Percentiles rank a stretch among this genome's conserved stretches.
Evolutionary conservation across 768 basidiomycete genomes (phyloP).

Genomic region (Fibroporia radiculosa): DNA sequence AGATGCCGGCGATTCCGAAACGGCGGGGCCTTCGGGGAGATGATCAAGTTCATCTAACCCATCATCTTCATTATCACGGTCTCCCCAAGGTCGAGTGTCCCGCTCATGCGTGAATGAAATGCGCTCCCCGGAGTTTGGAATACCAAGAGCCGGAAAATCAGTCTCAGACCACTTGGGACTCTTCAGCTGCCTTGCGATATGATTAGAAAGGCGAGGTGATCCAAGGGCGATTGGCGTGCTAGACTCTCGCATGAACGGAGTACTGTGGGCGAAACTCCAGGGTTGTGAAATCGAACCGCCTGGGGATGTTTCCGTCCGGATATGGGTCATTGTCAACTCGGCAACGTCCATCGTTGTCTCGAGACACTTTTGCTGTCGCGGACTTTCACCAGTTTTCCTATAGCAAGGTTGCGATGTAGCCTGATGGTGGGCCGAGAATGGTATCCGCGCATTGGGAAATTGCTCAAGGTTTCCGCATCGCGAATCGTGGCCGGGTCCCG

Average conservation of each 20-base stretch:
- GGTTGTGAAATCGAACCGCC: neutral
- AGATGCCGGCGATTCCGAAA: slow-evolving; percentile 10
- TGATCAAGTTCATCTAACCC: neutral
- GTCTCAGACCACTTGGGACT: slow-evolving; percentile 10
- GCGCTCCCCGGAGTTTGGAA: neutral
- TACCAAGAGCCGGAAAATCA: slow-evolving; percentile 13
- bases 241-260: neutral
- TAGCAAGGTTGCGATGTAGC: too few relatives aligned
- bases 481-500: neutral
- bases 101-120: neutral
- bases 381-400: too few relatives aligned
- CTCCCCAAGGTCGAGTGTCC: slow-evolving; percentile 3
- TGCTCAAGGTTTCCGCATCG: too few relatives aligned
- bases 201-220: neutral
- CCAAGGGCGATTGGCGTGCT: neutral
- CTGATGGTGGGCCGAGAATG: too few relatives aligned
- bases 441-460: neutral
- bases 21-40: neutral
- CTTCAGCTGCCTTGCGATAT: neutral
- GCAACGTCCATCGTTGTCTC: too few relatives aligned
- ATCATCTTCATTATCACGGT: slow-evolving; percentile 2
- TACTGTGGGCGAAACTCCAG: neutral
- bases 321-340: too few relatives aligned
- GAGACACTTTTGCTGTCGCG: too few relatives aligned
- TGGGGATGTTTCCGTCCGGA: neutral